Evolutionary conservation across 116 monocot species (phyloP).

Genomic region (Trichopus zeylanicus): DNA sequence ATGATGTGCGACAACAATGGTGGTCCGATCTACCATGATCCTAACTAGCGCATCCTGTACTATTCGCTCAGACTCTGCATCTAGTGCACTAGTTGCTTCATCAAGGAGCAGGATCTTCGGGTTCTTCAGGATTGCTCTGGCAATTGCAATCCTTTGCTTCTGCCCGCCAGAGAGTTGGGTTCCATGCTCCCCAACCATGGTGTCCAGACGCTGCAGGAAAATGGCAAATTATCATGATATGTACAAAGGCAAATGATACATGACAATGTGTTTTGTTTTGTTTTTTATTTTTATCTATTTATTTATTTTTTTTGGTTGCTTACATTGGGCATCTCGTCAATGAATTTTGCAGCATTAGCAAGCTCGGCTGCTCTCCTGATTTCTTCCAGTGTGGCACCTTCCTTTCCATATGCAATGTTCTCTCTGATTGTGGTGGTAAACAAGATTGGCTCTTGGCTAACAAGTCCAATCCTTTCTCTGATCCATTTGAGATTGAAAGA

Average conservation of each 20-base stretch:
- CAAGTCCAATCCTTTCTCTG: slow-evolving; percentile 65
- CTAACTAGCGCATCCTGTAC: slow-evolving; percentile 63
- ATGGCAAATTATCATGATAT: background rate
- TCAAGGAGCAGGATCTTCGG: slow-evolving; percentile 69
- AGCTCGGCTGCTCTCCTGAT: slow-evolving; percentile 53
- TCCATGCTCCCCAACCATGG: slow-evolving; percentile 69
- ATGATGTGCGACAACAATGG: slow-evolving; percentile 64
- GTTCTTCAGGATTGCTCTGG: slow-evolving; percentile 79
- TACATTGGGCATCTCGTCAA: slow-evolving; percentile 70
- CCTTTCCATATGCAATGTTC: slow-evolving; percentile 75
- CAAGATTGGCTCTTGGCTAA: slow-evolving; percentile 71
- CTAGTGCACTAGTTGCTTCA: slow-evolving; percentile 82
- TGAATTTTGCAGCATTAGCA: slow-evolving; percentile 69
- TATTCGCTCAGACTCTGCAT: slow-evolving; percentile 58
- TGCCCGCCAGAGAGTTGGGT: slow-evolving; percentile 74
- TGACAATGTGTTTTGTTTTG: background rate
- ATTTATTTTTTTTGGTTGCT: background rate
- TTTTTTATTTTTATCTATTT: background rate
- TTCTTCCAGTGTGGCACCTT: slow-evolving; percentile 53
- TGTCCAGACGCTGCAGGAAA: slow-evolving; percentile 43
- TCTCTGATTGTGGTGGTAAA: slow-evolving; percentile 57
- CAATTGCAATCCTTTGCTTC: slow-evolving; percentile 79
- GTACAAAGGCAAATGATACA: background rate
- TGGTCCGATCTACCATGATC: slow-evolving; percentile 53
- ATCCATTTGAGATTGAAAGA: slow-evolving; percentile 65